Base-by-base conservation (phyloP, 2,329 filamentous ascomycete species). In the Penicillium sp. region DNA sequence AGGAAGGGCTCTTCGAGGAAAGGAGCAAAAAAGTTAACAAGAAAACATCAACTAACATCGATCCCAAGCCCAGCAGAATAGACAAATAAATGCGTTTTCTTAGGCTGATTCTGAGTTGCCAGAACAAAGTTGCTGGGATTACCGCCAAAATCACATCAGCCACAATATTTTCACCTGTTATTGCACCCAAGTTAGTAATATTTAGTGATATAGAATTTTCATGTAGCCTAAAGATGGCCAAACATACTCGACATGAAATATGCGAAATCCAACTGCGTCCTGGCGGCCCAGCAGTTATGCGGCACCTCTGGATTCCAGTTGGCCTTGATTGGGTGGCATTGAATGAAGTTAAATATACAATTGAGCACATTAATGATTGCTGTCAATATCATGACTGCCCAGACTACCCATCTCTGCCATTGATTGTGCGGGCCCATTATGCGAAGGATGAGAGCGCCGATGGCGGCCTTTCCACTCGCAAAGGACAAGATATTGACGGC, bases 171-270 rank as follows among this genome's bases (percentile, higher is more conserved):
- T 47, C 40, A 23, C 23, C 52, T 54, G 21, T 8, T 4, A 40
- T 11, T 9, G 33, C 21, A 16, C 21, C 23, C 3, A 49, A 21
- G 35, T 49, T 35, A 35, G 28, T 23, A 33, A 23, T 21, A 20
- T n/a, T n/a, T n/a, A n/a, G n/a, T n/a, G 26, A 33, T 9, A n/a
- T 20, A 33, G 6, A 20, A 21, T 3, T 48, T 35, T 12, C 26
- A 21, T 46, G 18, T 8, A 46, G 42, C 6, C 21, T 6, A 23
- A 7, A 26, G 12, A 42, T 12, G 8, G 14, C 11, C 9, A 46
- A 20, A 47, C 52, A 5, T 40, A 54, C 52, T 26, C 21, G 40
- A 47, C 52, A 54, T 54, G 18, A 54, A 54, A 38, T 54, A 54
- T 14, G 40, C 52, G 18, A 47, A 54, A 47, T 54, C 30, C 16